These are phyloP conservation scores for Patellifolia procumbens DNA, from an alignment of 179 eudicot genomes.

Conservation along the genomic window DNA sequence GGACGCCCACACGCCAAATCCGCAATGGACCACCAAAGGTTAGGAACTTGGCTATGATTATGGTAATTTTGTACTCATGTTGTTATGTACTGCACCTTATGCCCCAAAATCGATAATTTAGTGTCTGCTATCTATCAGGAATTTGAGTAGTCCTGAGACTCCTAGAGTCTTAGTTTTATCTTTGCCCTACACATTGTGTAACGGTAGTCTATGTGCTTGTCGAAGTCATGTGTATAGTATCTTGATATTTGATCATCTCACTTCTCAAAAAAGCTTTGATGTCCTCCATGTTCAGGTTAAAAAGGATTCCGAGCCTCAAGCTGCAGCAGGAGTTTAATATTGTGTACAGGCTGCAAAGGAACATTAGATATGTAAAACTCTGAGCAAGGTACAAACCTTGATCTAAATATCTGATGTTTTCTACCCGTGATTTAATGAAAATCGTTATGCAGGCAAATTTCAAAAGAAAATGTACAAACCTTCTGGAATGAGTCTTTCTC, in stretches of 20 bases:
- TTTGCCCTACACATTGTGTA: not conserved
- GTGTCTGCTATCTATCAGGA: not conserved
- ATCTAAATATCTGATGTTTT: not conserved
- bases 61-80: not conserved
- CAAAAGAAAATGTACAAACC: not conserved
- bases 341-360: slow-evolving; percentile 10
- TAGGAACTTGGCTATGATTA: slow-evolving; percentile 21
- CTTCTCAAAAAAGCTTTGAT: slow-evolving; percentile 4
- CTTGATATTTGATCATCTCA: not conserved
- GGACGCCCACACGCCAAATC: slow-evolving; percentile 79
- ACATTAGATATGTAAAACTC: slow-evolving; percentile 5
- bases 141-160: not conserved
- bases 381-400: slow-evolving; percentile 21
- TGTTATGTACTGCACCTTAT: slow-evolving; percentile 7
- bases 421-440: not conserved
- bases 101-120: not conserved
- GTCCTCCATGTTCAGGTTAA: slow-evolving; percentile 44
- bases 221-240: not conserved
- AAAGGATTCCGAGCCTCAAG: slow-evolving; percentile 51
- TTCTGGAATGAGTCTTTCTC: not conserved
- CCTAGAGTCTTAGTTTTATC: not conserved
- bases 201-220: not conserved
- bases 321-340: slow-evolving; percentile 63
- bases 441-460: not conserved
- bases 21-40: slow-evolving; percentile 75